Percentiles rank a stretch among this genome's conserved stretches.
Conservation (phyloP, 2,329 filamentous ascomycete species). For the Falciphora oryzae region DNA sequence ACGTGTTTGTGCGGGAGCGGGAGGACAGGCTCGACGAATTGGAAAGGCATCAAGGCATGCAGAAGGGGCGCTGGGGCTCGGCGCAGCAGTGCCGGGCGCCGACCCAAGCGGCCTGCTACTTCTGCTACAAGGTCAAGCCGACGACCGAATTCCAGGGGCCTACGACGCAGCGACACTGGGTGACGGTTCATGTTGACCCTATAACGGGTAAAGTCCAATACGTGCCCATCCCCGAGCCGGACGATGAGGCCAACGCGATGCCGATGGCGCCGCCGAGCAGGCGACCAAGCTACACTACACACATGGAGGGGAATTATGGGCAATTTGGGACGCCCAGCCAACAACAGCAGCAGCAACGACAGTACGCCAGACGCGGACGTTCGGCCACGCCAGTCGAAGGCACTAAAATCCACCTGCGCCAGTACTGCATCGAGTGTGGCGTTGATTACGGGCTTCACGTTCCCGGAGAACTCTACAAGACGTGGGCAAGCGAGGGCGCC, state of each 20-base stretch:
- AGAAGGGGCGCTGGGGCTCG: background rate
- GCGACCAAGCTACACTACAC: constrained; percentile 2
- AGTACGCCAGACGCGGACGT: background rate
- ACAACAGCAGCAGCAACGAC: background rate
- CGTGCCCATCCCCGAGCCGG: constrained; percentile 12
- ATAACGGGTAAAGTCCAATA: constrained; percentile 10
- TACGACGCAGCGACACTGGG: constrained; percentile 3
- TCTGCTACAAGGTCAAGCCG: constrained; percentile 17
- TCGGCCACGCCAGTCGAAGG: constrained; percentile 13
- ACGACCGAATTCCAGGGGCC: constrained; percentile 14
- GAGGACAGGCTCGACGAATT: background rate
- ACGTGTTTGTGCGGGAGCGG: background rate
- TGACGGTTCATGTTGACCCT: background rate
- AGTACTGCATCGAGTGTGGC: constrained; percentile 18
- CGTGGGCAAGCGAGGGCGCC: background rate
- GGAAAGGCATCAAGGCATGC: background rate
- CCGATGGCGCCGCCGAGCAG: constrained; percentile 5
- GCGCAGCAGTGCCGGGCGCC: background rate
- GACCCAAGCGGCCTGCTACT: constrained; percentile 15
- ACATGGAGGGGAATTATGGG: background rate
- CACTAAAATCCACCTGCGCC: constrained; percentile 15
- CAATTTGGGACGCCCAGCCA: background rate
- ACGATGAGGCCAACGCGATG: constrained; percentile 3
- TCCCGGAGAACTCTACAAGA: constrained; percentile 12
- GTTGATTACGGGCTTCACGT: constrained; percentile 12